These are phyloP conservation scores for Fusarium sp. DNA, from an alignment of 2,329 filamentous ascomycete species.

Conservation along the genomic window DNA sequence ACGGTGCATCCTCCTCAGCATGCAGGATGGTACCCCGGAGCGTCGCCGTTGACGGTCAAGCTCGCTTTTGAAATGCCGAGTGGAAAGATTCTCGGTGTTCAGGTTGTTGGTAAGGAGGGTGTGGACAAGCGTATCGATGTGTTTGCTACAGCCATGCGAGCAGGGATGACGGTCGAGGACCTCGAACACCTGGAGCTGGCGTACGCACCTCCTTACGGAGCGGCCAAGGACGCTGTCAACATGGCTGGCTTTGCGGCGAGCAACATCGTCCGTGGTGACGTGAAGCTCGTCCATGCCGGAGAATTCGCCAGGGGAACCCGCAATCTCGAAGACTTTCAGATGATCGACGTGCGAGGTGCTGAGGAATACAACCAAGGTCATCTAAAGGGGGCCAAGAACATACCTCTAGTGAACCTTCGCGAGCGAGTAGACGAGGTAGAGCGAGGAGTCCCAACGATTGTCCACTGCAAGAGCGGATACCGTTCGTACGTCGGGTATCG, in stretches of 20 bases:
- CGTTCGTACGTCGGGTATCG: neutral
- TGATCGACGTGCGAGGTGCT: constrained; percentile 13
- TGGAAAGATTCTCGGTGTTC: constrained; percentile 13
- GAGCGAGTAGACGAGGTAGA: neutral
- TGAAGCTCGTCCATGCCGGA: constrained; percentile 15
- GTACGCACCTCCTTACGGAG: constrained; percentile 18
- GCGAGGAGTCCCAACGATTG: neutral
- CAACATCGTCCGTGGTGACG: constrained; percentile 12
- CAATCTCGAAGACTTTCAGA: constrained; percentile 3
- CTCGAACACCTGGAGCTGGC: constrained; percentile 21
- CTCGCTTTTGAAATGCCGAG: constrained; percentile 2
- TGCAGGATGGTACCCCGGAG: constrained; percentile 10
- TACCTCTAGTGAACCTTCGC: constrained; percentile 7
- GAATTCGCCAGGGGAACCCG: neutral
- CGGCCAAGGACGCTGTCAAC: constrained; percentile 17
- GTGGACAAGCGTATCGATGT: constrained; percentile 23
- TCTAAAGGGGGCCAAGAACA: constrained; percentile 7
- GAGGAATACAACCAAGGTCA: constrained; percentile 6
- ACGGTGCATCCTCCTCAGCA: constrained; percentile 18
- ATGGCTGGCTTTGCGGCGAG: constrained; percentile 18
- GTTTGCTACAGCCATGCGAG: constrained; percentile 16
- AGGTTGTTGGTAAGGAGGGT: constrained; percentile 7
- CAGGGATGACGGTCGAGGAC: constrained; percentile 16
- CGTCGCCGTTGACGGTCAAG: constrained; percentile 6
- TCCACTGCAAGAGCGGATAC: constrained; percentile 9